Conservation (phyloP, 78 protist species). For the Bigelowiella natans region DNA sequence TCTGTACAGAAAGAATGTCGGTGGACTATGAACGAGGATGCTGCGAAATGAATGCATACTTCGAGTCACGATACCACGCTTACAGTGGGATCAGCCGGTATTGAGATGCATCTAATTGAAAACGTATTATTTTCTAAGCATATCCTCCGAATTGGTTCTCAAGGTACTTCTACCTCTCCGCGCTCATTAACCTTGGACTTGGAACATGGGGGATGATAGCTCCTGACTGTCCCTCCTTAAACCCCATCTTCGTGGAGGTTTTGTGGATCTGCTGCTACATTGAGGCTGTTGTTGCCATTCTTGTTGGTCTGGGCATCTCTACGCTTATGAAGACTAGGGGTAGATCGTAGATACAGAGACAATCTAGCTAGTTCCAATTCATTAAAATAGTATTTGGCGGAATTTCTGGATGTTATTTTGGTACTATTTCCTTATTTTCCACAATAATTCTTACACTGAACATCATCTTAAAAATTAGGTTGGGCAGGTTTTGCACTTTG, state of each 20-base stretch:
- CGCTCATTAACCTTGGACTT: not conserved
- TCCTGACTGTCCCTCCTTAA: not conserved
- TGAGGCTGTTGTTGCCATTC: not conserved
- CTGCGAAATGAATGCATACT: not conserved
- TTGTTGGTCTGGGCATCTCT: not conserved
- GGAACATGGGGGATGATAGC: not conserved
- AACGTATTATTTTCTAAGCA: no score
- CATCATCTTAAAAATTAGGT: no score
- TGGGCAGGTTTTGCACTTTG: not conserved
- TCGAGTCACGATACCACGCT: not conserved
- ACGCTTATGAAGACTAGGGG: not conserved
- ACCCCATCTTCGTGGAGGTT: not conserved
- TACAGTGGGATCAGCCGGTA: not conserved
- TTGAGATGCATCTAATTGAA: no score
- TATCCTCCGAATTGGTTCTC: no score
- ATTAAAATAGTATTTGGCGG: no score
- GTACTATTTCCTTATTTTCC: no score
- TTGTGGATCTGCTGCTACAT: not conserved
- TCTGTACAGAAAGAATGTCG: no score
- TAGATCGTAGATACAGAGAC: no score
- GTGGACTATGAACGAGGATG: not conserved
- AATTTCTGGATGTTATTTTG: no score
- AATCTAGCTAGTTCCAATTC: no score
- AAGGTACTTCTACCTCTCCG: not conserved
- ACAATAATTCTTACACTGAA: no score